These are phyloP conservation scores for Astragalus glycyphyllos DNA, from an alignment of 306 rosid genomes.

Conservation along the genomic window DNA sequence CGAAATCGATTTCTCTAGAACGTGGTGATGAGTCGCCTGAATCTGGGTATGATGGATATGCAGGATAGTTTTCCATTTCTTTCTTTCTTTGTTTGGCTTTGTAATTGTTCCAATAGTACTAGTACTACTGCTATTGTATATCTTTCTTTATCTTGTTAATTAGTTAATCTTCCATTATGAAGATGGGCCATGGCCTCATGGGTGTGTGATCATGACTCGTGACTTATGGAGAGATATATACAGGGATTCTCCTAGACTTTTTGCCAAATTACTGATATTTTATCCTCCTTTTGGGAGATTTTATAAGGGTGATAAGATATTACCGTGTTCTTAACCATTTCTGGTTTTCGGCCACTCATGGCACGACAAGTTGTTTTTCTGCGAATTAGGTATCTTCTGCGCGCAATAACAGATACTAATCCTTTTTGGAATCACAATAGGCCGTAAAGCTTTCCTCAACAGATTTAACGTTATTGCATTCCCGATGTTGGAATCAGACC, in stretches of 20 bases:
- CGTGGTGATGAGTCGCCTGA: constrained; percentile 94
- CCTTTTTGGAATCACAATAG: no score
- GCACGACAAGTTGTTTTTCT: no score
- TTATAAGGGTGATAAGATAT: no score
- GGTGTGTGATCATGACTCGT: background rate
- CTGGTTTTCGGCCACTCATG: no score
- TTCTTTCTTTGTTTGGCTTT: background rate
- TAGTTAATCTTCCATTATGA: background rate
- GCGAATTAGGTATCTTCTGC: no score
- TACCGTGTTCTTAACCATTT: no score
- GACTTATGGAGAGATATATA: background rate
- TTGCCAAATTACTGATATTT: background rate
- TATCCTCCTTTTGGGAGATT: no score
- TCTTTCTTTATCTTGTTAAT: background rate
- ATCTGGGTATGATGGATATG: constrained; percentile 75
- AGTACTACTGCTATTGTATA: background rate
- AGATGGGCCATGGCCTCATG: background rate
- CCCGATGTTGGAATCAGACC: no score
- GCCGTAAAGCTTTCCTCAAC: no score
- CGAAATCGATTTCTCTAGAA: constrained; percentile 84
- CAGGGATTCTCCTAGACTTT: background rate
- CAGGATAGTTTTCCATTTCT: constrained; percentile 72
- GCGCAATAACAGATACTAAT: no score
- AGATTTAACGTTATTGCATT: no score
- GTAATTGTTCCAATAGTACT: background rate